Percentiles rank a stretch among this genome's conserved stretches.
Conservation (phyloP, 129 eudicot species). For the Flaveria sonorensis region DNA sequence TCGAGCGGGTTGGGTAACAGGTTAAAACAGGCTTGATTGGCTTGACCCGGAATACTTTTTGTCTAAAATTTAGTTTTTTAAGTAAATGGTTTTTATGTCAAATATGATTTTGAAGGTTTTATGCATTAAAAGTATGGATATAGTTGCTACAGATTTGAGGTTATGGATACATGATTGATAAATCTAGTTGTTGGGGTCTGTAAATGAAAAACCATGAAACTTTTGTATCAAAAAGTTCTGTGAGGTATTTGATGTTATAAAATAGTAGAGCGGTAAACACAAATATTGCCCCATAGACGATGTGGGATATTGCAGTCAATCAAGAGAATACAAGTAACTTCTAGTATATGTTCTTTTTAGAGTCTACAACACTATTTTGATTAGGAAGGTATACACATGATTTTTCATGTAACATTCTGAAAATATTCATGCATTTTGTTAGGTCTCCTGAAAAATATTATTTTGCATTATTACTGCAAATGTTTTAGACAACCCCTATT, state of each 20-base stretch:
- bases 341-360: background rate
- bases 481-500: background rate
- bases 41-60: background rate
- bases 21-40: background rate
- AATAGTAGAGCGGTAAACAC: too few relatives aligned
- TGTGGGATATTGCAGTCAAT: too few relatives aligned
- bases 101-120: background rate
- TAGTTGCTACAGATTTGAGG: background rate
- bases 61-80: background rate
- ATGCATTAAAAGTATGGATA: background rate
- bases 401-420: background rate
- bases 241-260: too few relatives aligned
- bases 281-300: background rate
- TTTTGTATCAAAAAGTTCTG: too few relatives aligned
- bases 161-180: background rate
- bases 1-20: background rate
- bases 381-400: background rate
- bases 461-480: background rate
- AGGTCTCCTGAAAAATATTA: background rate
- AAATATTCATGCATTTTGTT: background rate
- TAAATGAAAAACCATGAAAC: background rate
- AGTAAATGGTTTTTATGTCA: background rate
- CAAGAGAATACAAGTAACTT: constrained; percentile 6
- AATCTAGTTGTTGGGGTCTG: background rate
- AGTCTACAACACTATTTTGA: background rate